These are phyloP conservation scores for Bacidia rubella DNA, from an alignment of 495 filamentous ascomycete species.

Conservation along the genomic window DNA sequence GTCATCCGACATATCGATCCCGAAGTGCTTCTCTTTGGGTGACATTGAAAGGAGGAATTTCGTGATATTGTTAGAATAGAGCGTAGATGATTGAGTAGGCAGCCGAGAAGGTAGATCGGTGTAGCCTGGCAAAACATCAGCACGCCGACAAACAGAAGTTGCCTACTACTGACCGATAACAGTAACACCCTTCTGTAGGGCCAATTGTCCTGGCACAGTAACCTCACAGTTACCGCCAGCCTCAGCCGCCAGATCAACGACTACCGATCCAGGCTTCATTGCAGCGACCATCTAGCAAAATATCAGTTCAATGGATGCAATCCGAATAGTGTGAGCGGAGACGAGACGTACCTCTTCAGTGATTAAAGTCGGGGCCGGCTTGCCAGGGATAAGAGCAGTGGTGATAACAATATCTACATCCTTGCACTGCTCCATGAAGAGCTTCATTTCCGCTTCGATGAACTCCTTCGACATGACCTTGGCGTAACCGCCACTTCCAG, in stretches of 20 bases:
- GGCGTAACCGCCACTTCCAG: not conserved
- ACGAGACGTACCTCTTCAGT: not conserved
- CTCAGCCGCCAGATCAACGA: not conserved
- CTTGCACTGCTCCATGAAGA: constrained; percentile 1
- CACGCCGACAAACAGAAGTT: not conserved
- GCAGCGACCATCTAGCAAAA: not conserved
- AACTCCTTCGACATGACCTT: constrained; percentile 1
- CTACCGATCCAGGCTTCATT: constrained; percentile 1
- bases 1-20: not conserved
- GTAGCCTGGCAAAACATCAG: not conserved
- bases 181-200: not conserved
- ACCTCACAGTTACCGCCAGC: not conserved
- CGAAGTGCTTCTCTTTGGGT: constrained; percentile 1
- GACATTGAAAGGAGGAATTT: constrained; percentile 1
- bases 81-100: not conserved
- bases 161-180: not conserved
- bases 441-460: constrained; percentile 1
- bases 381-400: not conserved
- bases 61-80: not conserved
- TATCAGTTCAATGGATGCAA: not conserved
- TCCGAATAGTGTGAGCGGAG: not conserved
- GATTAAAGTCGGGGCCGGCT: not conserved
- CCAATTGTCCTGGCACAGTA: not conserved
- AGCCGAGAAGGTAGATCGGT: not conserved
- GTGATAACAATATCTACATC: not conserved